Conservation (phyloP, 768 basidiomycete genomes). For the Termitomyces titanicus region DNA sequence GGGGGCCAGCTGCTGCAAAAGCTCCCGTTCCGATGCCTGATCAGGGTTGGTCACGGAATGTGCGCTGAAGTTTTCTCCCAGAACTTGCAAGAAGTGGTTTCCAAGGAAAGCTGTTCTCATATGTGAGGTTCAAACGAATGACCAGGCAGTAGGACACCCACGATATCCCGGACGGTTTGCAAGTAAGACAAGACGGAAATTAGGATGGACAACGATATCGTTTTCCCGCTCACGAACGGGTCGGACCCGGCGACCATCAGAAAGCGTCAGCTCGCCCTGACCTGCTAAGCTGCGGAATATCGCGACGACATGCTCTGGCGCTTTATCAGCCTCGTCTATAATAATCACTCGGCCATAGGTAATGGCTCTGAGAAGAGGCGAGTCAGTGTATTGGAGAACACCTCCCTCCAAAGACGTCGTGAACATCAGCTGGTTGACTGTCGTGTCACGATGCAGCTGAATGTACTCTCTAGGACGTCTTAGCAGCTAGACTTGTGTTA, state of each 20-base stretch:
- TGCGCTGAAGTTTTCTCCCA: conserved; percentile 66
- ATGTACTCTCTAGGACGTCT: conserved; percentile 65
- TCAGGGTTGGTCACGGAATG: conserved; percentile 69
- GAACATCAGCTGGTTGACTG: conserved; percentile 69
- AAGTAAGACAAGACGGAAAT: conserved; percentile 59
- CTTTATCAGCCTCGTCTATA: conserved; percentile 72
- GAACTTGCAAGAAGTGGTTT: conserved; percentile 69
- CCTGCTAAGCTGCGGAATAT: conserved; percentile 68
- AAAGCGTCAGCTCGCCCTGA: conserved; percentile 58
- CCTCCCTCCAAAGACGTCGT: conserved; percentile 58
- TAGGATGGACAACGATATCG: conserved; percentile 60
- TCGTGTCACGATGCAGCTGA: conserved; percentile 68
- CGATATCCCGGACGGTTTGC: conserved; percentile 72
- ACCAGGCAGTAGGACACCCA: conserved; percentile 31
- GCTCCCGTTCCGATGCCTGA: conserved; percentile 56
- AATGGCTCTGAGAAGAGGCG: conserved; percentile 63
- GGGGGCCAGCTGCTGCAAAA: conserved; percentile 60
- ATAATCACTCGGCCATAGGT: conserved; percentile 60
- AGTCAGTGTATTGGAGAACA: conserved; percentile 57
- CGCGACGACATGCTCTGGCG: conserved; percentile 69
- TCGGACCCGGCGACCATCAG: conserved; percentile 59
- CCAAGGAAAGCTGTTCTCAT: conserved; percentile 58
- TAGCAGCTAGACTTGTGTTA: conserved; percentile 38
- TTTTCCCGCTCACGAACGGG: conserved; percentile 39
- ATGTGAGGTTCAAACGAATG: neutral